Percentiles rank a stretch among this genome's conserved stretches.
These are phyloP conservation scores for Marsdenia floribunda DNA, from an alignment of 257 asterid species.

Conservation along the genomic window DNA sequence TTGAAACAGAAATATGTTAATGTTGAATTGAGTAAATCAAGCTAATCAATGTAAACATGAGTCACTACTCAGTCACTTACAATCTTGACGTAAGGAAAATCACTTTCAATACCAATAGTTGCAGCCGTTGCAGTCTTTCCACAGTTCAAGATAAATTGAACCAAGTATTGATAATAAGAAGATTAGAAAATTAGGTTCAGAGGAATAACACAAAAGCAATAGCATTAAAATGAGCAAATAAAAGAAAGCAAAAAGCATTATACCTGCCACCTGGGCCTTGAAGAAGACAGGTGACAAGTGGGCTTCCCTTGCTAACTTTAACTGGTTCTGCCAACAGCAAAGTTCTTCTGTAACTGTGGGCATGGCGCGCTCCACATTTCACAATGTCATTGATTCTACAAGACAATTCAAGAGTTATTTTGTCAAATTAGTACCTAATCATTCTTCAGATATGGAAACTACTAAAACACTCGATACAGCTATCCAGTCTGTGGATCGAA, in stretches of 20 bases:
- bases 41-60: slow-evolving; percentile 2
- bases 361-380: slow-evolving; percentile 77
- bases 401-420: slow-evolving; percentile 4
- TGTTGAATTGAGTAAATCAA: slow-evolving; percentile 11
- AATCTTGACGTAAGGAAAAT: slow-evolving; percentile 92
- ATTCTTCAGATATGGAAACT: neutral
- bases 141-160: slow-evolving; percentile 41
- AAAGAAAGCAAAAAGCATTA: slow-evolving; percentile 12
- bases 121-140: slow-evolving; percentile 99
- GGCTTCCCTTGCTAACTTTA: slow-evolving; percentile 83
- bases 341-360: slow-evolving; percentile 65
- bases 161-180: slow-evolving; percentile 2
- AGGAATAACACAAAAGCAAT: neutral
- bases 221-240: slow-evolving; percentile 10
- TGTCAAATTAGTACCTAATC: slow-evolving; percentile 5
- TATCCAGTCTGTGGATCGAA: neutral
- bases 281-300: slow-evolving; percentile 83
- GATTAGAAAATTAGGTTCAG: neutral
- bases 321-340: slow-evolving; percentile 92
- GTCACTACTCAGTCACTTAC: slow-evolving; percentile 42
- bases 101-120: slow-evolving; percentile 82
- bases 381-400: slow-evolving; percentile 78
- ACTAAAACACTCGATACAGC: neutral
- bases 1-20: slow-evolving; percentile 10
- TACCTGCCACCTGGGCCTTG: slow-evolving; percentile 99